Base-by-base conservation (phyloP, 495 filamentous ascomycete genomes). In the Darksidea phi region DNA sequence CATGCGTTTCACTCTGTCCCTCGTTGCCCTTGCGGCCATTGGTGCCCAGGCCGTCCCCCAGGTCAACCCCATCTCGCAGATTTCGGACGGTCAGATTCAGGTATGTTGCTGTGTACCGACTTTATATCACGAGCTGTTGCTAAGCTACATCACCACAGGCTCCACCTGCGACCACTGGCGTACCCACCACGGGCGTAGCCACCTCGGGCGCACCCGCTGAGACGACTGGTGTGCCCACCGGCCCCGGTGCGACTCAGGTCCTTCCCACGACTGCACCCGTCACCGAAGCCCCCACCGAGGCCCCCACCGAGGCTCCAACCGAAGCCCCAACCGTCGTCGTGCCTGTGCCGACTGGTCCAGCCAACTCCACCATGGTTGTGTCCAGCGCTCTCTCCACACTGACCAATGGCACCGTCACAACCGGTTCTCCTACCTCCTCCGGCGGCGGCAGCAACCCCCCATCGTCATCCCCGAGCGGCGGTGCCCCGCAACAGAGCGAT, bases 81-180 rank as follows among this genome's bases (percentile, higher is more conserved):
- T 68, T 50, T 60, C 54, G 6, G 65, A 67, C 51, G 65, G 65
- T 34, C 65, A 67, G 56, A 60, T 67, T 28, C 65, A 32, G 28
- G 28, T 32, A 32, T 32, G 28, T 32, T 32, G 28, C 28, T 32
- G n/a, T n/a, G n/a, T n/a, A n/a, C n/a, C n/a, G n/a, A n/a, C n/a
- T n/a, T n/a, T n/a, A n/a, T n/a, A n/a, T n/a, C n/a, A n/a, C n/a
- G n/a, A n/a, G n/a, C n/a, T n/a, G n/a, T 32, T 32, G 28, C 28
- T 32, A 32, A 32, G 4, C n/a, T n/a, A n/a, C 4, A 32, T 10
- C 28, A 10, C 28, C 10, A 3, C 28, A 67, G 60, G 60, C 54
- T 34, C 60, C 55, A 15, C 58, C 58, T 47, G 58, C 63, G 10
- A 66, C 51, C 26, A 28, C 21, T 47, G 58, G 18, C 48, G 18